These are phyloP conservation scores for Bocquillonia castaneifolia DNA, from an alignment of 441 rosid genomes.

Conservation along the genomic window DNA sequence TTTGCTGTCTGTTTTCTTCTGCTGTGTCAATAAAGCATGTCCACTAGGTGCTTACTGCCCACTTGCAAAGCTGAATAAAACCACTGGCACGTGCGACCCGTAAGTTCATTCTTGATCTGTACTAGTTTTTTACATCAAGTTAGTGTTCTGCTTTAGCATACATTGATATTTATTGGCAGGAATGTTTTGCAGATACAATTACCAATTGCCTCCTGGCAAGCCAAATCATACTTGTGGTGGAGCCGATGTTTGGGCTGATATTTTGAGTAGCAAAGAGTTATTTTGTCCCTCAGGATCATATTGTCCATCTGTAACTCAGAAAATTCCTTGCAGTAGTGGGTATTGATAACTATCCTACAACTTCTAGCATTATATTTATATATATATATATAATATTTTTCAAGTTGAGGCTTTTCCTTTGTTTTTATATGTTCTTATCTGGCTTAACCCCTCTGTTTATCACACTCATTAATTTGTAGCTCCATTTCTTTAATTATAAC, in stretches of 20 bases:
- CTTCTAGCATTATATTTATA: constrained; percentile 23
- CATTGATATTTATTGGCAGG: constrained; percentile 44
- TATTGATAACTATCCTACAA: constrained; percentile 43
- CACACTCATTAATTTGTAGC: not conserved
- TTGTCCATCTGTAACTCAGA: constrained; percentile 71
- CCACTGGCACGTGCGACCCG: constrained; percentile 87
- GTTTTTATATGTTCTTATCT: constrained; percentile 6
- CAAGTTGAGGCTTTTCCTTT: constrained; percentile 6
- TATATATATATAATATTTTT: no score
- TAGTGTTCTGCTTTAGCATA: constrained; percentile 24
- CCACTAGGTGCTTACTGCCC: constrained; percentile 92
- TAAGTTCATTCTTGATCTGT: constrained; percentile 42
- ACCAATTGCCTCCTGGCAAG: constrained; percentile 70
- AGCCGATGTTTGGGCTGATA: constrained; percentile 87
- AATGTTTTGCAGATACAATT: constrained; percentile 64
- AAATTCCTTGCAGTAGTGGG: constrained; percentile 79
- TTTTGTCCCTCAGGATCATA: constrained; percentile 90
- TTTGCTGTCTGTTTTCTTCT: not conserved
- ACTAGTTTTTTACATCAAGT: not conserved
- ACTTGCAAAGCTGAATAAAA: constrained; percentile 48
- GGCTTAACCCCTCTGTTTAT: not conserved
- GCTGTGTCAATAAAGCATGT: constrained; percentile 52
- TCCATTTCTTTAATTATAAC: not conserved
- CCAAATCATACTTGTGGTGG: constrained; percentile 84
- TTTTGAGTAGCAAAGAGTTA: constrained; percentile 59